Conservation (phyloP, 768 basidiomycete genomes). For the Macrolepiota fuliginosa region DNA sequence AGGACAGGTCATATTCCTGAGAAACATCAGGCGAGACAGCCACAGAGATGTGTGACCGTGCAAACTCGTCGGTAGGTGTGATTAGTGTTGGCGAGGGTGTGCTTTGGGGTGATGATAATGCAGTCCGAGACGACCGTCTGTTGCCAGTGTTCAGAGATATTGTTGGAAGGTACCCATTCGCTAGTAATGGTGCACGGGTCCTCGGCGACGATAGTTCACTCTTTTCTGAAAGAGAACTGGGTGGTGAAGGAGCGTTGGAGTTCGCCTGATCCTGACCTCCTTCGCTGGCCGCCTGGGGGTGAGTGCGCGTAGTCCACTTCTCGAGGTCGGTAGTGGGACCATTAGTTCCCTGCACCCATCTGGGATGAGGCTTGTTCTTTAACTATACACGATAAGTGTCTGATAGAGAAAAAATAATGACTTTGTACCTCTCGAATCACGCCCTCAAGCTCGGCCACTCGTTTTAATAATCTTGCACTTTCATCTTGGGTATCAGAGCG, state of each 20-base stretch:
- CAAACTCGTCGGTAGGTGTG: slow-evolving; percentile 46
- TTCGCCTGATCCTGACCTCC: slow-evolving; percentile 12
- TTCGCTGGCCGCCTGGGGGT: slow-evolving; percentile 17
- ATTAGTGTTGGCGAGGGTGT: slow-evolving; percentile 37
- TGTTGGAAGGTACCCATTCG: slow-evolving; percentile 19
- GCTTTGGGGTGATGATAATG: slow-evolving; percentile 31
- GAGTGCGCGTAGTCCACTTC: slow-evolving; percentile 24
- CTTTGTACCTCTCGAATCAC: slow-evolving; percentile 70
- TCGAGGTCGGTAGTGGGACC: slow-evolving; percentile 28
- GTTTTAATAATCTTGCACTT: slow-evolving; percentile 59
- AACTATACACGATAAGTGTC: slow-evolving; percentile 38
- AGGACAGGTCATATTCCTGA: slow-evolving; percentile 40
- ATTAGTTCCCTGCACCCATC: slow-evolving; percentile 52
- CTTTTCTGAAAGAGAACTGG: slow-evolving; percentile 29
- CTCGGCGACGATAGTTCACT: slow-evolving; percentile 20
- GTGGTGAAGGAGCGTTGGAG: slow-evolving; percentile 27
- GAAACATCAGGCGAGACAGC: slow-evolving; percentile 22
- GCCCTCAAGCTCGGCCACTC: slow-evolving; percentile 81
- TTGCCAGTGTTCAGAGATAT: slow-evolving; percentile 23
- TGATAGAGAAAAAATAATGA: slow-evolving; percentile 32
- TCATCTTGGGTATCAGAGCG: slow-evolving; percentile 58
- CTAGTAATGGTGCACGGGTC: slow-evolving; percentile 15
- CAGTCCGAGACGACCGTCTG: slow-evolving; percentile 27
- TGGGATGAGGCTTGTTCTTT: slow-evolving; percentile 71
- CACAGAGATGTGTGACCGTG: slow-evolving; percentile 29